Base-by-base conservation (phyloP, 2,329 filamentous ascomycete species). In the Cladosporium sp. region DNA sequence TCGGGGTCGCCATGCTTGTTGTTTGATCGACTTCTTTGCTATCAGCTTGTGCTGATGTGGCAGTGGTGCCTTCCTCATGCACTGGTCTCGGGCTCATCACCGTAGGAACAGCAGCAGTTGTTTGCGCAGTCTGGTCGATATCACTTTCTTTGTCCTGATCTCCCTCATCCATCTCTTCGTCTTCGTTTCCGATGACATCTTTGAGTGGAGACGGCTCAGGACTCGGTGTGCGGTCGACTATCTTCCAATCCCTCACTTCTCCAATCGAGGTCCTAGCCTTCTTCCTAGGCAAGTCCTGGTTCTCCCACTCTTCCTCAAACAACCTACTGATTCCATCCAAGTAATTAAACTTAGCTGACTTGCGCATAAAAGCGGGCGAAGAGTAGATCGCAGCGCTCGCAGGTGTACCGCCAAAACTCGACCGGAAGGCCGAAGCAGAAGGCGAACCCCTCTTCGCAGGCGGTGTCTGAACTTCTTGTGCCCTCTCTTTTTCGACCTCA, bases 331-430 rank as follows among this genome's bases (percentile, higher is more conserved):
- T 86, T 90, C 3, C 85, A 71, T 49, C 85, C 77, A 12, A 80
- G 78, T 47, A 36, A 12, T 38, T 39, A 12, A 43, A 39, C 5
- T 40, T 39, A 15, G 43, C 38, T 3, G 36, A 25, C 8, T 85
- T 78, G 65, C 86, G 91, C 16, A 88, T 70, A 58, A 94, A 95
- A 0, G 88, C 87, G 0, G 90, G 90, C 2, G 89, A 94, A 4
- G 79, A 74, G 71, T 83, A 93, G 57, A 85, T 79, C 15, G 74
- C 62, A 61, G 33, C 58, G 59, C 70, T 38, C 71, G 59, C 7
- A 57, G n/a, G 55, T 11, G 43, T 47, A 20, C 43, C 51, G 27
- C 52, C 54, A n/a, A 60, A 33, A 40, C 57, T 58, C 38, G 46
- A 42, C 19, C 55, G 41, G 39, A 59, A 38, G n/a, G 33, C 16